These are phyloP conservation scores for Populus deltoides DNA, from an alignment of 345 rosid genomes.

Conservation along the genomic window DNA sequence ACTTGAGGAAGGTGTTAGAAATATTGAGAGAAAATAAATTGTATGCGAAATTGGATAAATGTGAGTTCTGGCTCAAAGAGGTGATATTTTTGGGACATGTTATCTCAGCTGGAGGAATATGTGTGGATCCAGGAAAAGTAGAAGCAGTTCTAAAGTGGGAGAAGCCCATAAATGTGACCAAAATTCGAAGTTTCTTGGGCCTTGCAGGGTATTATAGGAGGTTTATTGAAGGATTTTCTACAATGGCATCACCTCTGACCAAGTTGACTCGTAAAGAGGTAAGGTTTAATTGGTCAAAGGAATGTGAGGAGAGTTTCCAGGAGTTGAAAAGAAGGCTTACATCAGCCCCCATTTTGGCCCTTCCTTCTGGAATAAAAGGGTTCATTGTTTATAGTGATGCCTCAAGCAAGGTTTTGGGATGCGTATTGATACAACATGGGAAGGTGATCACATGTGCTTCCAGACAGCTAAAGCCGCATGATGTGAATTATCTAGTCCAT, in stretches of 20 bases:
- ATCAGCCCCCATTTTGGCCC: no score
- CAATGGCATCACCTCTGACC: background rate
- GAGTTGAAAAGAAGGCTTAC: no score
- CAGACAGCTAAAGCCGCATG: no score
- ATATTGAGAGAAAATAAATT: background rate
- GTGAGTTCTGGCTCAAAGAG: background rate
- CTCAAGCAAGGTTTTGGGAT: no score
- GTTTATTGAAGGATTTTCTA: conserved; percentile 1
- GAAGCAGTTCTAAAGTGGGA: background rate
- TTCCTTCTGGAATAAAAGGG: no score
- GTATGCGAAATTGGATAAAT: background rate
- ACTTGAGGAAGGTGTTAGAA: background rate
- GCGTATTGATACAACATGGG: no score
- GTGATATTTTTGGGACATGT: background rate
- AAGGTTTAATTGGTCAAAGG: no score
- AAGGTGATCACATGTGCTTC: no score
- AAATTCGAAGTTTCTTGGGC: background rate
- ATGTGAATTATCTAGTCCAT: background rate
- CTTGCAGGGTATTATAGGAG: background rate
- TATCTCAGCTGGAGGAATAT: background rate
- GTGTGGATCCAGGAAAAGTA: background rate
- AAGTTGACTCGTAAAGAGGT: background rate
- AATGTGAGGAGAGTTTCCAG: no score
- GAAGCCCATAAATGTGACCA: background rate
- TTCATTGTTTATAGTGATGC: no score